Base-by-base conservation (phyloP, 1,284 basidiomycete genomes). In the Phlebopus sp. region DNA sequence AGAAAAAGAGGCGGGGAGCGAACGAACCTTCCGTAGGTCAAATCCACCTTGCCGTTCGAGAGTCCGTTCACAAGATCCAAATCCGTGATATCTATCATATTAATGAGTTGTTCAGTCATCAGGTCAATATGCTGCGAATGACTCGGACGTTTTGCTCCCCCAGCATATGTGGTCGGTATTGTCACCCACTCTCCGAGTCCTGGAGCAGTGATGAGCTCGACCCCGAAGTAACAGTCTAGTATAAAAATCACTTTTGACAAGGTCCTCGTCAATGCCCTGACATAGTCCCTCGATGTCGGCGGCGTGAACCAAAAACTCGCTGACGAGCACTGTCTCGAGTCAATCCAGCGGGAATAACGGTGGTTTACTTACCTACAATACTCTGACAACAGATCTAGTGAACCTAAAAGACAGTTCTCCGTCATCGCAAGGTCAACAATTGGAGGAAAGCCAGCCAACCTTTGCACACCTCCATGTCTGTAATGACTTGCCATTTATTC, bases 401-500 rank as follows among this genome's bases (percentile, higher is more conserved):
- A 81, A 42, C 84, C 90, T 93, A 56, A 5, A 17, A 23, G 30
- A 18, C 3, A 17, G 11, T n/a, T 2, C 47, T 50, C 46, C 42
- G 50, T 13, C 17, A 19, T 34, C 19, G 40, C 21, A 42, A 36
- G 44, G 10, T 30, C 7, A 13, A 17, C 39, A 39, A 13, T 32
- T 23, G 34, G 9, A 37, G 30, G 21, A 14, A 38, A 37, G 40
- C 54, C 4, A 21, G 8, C 67, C 14, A 47, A 87, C 91, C 90
- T 79, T 85, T 73, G 51, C 79, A 88, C 15, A 99, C 90, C 60
- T 90, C 86, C 85, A 93, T 92, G 60, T 98, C 91, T 0, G 97
- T 98, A 46, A 97, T 79, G 49, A 90, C 88, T 67, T 97, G 95
- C 97, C 97, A 99, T 62, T 94, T 92, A 70, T 99, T 97, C 94